Evolutionary conservation across 345 rosid genomes (phyloP), one percentile per base, ranked within the genome.

Genomic region (Excoecaria agallocha): DNA sequence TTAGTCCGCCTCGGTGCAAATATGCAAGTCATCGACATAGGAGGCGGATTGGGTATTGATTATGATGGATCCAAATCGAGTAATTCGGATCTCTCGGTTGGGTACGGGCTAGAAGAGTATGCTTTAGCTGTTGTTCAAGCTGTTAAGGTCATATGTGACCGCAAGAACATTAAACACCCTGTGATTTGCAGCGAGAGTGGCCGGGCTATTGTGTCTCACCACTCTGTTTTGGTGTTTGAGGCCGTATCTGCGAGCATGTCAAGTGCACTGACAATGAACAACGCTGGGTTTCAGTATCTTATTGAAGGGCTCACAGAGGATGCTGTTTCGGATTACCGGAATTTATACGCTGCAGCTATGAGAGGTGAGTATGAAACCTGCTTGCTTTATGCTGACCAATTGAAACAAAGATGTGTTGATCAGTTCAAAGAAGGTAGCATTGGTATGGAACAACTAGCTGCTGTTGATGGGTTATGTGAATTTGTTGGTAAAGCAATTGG

Each of bases 41-140:
- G 95, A 56, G 98, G 98, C 4, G 98, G 97, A 10, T 81, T 94
- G 12, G 98, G 97, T 45, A 89, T 94, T 0, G 98, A 94, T 72
- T 94, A 94, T 24, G 98, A 94, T 52, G 98, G 98, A 15, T 92
- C 98, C 54, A 92, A 91, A 81, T 88, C 98, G 0, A 89, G 89
- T 0, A 84, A 86, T 19, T 92, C 97, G 0, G 98, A 92, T 83
- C 79, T 92, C 35, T 94, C 98, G 5, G 97, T 94, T 17, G 86
- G 92, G 12, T 94, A 94, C 43, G 83, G 83, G n/a, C 91, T 94
- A 7, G 84, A 89, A 35, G 98, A 94, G 85, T 94, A 92, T 81
- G 91, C 97, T 22, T 75, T 80, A 2, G 92, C 97, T 69, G 98
- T 94, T 66, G 98, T 94, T 13, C 87, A 73, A 0, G 87, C 93